phyloP scores from a whole-genome alignment of 2,329 filamentous ascomycete species.

The Malbranchea cinnamomea region DNA sequence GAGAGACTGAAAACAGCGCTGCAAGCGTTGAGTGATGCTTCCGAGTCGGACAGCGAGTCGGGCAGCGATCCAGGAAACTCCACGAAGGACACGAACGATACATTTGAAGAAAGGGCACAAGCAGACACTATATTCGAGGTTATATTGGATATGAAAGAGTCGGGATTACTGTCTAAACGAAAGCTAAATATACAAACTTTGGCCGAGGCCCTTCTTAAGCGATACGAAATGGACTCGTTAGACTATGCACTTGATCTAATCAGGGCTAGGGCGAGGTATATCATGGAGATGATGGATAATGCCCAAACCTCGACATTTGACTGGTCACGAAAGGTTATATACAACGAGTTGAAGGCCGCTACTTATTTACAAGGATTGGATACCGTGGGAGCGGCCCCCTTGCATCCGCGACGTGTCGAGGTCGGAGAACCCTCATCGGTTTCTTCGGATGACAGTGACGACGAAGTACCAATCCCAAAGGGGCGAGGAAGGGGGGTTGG shows the following conservation, averaged over 20 bases:
- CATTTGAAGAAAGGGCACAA: conserved; percentile 18
- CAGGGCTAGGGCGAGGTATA: conserved; percentile 16
- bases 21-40: not conserved
- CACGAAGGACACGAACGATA: conserved; percentile 10
- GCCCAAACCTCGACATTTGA: conserved; percentile 21
- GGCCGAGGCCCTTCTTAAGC: conserved; percentile 17
- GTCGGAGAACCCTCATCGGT: conserved; percentile 14
- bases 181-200: conserved; percentile 24
- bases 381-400: conserved; percentile 19
- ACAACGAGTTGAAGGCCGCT: conserved; percentile 25
- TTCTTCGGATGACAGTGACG: conserved; percentile 19
- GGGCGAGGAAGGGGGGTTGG: conserved; percentile 18
- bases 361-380: conserved; percentile 16
- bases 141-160: conserved; percentile 25
- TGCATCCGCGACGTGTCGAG: conserved; percentile 16
- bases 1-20: conserved; percentile 4
- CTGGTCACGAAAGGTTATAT: conserved; percentile 28
- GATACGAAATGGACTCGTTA: conserved; percentile 19
- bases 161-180: conserved; percentile 26
- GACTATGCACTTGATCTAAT: conserved; percentile 25
- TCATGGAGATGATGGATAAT: conserved; percentile 24
- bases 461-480: conserved; percentile 10
- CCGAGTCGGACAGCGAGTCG: conserved; percentile 14
- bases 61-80: conserved; percentile 11
- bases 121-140: conserved; percentile 23